These are phyloP conservation scores for Phellopilus nigrolimitatus DNA, from an alignment of 1,284 basidiomycete species.

Conservation along the genomic window DNA sequence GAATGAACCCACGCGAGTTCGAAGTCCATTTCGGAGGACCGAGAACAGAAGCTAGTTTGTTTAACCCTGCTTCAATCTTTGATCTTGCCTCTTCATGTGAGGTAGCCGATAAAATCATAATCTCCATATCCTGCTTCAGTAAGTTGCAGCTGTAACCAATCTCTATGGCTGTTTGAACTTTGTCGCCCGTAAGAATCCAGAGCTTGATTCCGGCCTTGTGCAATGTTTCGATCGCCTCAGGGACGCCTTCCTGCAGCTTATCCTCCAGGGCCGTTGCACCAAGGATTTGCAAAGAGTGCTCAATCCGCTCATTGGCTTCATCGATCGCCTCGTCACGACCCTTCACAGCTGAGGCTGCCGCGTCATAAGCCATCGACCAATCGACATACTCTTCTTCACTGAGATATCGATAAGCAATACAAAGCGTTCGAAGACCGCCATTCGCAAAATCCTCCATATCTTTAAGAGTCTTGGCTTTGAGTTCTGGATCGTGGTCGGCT, in stretches of 20 bases:
- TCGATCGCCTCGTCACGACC: conserved; percentile 91
- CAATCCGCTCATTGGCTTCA: conserved; percentile 79
- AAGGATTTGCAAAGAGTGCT: conserved; percentile 77
- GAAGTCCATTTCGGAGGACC: conserved; percentile 58
- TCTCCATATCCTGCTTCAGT: conserved; percentile 86
- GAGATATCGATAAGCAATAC: conserved; percentile 81
- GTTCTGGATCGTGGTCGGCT: conserved; percentile 62
- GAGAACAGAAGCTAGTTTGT: conserved; percentile 86
- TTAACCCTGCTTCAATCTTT: conserved; percentile 90
- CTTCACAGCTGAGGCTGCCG: conserved; percentile 67
- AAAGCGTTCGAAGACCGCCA: conserved; percentile 86
- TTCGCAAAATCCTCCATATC: conserved; percentile 96
- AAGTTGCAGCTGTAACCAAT: conserved; percentile 93
- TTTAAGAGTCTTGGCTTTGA: conserved; percentile 76
- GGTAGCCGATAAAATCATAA: conserved; percentile 95
- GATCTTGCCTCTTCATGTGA: conserved; percentile 68
- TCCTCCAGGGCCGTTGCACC: conserved; percentile 97
- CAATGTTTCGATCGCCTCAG: conserved; percentile 89
- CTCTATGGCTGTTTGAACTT: conserved; percentile 96
- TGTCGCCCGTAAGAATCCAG: conserved; percentile 96
- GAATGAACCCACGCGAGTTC: conserved; percentile 59
- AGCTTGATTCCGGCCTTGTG: conserved; percentile 95
- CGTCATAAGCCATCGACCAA: conserved; percentile 83
- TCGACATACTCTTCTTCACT: conserved; percentile 78
- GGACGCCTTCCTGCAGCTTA: conserved; percentile 95